Evolutionary conservation across 2,329 filamentous ascomycete genomes (phyloP).

Genomic region (Alternaria conjuncta): DNA sequence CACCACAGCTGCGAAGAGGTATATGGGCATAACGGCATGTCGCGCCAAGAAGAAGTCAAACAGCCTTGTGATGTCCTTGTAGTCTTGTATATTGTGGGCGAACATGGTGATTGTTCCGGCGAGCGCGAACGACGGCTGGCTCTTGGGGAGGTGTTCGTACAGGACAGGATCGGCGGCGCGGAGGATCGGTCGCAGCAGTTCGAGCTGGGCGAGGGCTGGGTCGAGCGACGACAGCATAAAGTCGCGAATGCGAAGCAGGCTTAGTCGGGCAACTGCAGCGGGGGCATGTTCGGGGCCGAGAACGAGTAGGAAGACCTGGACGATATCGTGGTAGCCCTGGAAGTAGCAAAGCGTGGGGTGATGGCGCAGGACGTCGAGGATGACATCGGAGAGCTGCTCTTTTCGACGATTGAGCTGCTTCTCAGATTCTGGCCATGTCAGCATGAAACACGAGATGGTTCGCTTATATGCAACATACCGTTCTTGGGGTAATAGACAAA

Average conservation of each 20-base stretch:
- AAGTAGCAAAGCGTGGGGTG: constrained; percentile 92
- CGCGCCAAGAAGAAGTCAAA: constrained; percentile 91
- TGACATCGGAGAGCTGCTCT: constrained; percentile 77
- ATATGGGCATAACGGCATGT: constrained; percentile 87
- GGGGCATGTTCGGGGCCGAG: constrained; percentile 69
- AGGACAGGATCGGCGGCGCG: constrained; percentile 73
- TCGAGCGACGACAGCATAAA: constrained; percentile 93
- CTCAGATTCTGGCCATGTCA: constrained; percentile 67
- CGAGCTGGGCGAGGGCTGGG: constrained; percentile 83
- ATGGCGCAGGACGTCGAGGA: constrained; percentile 78
- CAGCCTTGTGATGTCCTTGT: constrained; percentile 84
- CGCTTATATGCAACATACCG: constrained; percentile 59
- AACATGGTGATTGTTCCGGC: constrained; percentile 95
- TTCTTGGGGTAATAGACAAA: constrained; percentile 90
- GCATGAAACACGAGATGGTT: background rate
- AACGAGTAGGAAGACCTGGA: constrained; percentile 90
- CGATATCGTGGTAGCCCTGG: constrained; percentile 98
- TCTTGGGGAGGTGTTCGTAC: constrained; percentile 74
- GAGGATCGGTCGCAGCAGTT: constrained; percentile 83
- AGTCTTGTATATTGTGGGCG: constrained; percentile 91
- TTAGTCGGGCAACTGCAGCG: constrained; percentile 77
- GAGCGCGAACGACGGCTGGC: constrained; percentile 89
- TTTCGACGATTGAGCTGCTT: constrained; percentile 75
- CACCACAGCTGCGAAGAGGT: constrained; percentile 81
- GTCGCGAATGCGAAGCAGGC: constrained; percentile 87